Evolutionary conservation across 208 protist species (phyloP).

Genomic region (Acanthamoeba healyi): DNA sequence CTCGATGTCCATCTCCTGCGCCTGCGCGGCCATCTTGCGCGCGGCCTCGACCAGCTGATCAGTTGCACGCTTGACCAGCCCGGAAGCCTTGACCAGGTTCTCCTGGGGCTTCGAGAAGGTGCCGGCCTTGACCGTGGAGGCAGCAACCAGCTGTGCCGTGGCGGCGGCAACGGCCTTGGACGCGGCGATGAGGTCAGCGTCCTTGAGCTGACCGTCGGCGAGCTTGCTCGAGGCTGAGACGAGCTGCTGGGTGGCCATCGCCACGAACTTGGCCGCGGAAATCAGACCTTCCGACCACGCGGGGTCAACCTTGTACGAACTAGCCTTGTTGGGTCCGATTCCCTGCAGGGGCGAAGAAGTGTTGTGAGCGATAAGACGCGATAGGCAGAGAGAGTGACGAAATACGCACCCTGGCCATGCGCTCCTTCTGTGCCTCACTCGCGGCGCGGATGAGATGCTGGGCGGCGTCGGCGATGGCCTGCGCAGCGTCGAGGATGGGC

Average conservation of each 20-base stretch:
- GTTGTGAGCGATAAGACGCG: neutral
- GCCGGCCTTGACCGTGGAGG: slow-evolving; percentile 56
- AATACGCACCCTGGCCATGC: neutral
- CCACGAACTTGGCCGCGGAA: slow-evolving; percentile 28
- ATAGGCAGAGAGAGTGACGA: neutral
- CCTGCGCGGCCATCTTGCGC: neutral
- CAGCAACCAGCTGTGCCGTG: slow-evolving; percentile 70
- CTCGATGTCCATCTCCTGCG: slow-evolving; percentile 54
- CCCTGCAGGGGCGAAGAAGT: too few species aligned
- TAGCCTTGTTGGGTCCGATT: too few species aligned
- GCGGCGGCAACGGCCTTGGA: slow-evolving; percentile 39
- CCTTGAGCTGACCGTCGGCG: slow-evolving; percentile 30
- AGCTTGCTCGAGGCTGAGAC: neutral
- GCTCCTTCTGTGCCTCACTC: slow-evolving; percentile 39
- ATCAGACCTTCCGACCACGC: slow-evolving; percentile 72
- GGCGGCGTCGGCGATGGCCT: slow-evolving; percentile 56
- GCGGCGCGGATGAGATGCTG: neutral
- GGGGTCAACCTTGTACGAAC: too few species aligned
- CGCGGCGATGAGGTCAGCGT: slow-evolving; percentile 55
- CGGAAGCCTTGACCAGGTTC: slow-evolving; percentile 22
- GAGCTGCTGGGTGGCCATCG: slow-evolving; percentile 2
- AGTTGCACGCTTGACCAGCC: slow-evolving; percentile 17
- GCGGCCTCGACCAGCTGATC: slow-evolving; percentile 66
- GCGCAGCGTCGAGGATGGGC: slow-evolving; percentile 40
- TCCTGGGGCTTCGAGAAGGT: slow-evolving; percentile 9